Evolutionary conservation across 2,329 filamentous ascomycete species (phyloP).

Genomic region (Fusarium bactridioides): DNA sequence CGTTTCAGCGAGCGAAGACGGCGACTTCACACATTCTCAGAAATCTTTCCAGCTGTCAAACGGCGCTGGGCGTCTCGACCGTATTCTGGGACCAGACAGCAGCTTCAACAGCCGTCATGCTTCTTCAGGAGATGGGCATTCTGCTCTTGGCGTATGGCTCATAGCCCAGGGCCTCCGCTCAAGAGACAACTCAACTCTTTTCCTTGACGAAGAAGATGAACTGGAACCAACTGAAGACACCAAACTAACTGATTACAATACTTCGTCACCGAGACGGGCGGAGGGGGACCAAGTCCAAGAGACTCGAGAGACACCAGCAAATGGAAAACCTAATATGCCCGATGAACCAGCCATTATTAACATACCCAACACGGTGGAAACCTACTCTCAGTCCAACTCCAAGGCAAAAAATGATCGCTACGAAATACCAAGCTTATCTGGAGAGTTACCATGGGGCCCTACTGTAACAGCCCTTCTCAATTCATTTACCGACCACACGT

Average conservation of each 20-base stretch:
- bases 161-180: constrained; percentile 46
- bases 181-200: constrained; percentile 37
- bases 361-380: not conserved
- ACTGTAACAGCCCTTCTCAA: constrained; percentile 19
- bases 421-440: not conserved
- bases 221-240: not conserved
- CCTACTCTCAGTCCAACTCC: not conserved
- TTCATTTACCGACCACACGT: constrained; percentile 37
- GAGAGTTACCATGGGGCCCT: constrained; percentile 15
- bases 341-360: not conserved
- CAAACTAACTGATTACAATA: not conserved
- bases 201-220: constrained; percentile 20
- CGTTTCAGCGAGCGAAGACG: not conserved
- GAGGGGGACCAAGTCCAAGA: not conserved
- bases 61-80: constrained; percentile 24
- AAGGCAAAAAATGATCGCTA: not conserved
- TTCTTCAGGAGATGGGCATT: constrained; percentile 46
- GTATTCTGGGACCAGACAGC: constrained; percentile 35
- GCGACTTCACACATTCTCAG: constrained; percentile 14
- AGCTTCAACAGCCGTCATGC: constrained; percentile 43
- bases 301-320: not conserved
- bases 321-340: not conserved
- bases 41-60: constrained; percentile 32
- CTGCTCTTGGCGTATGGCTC: constrained; percentile 50
- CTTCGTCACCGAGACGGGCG: not conserved